Evolutionary conservation across 2,329 filamentous ascomycete species (phyloP), one percentile per base, ranked within the genome.

Genomic region (Tympanopsis confertula): DNA sequence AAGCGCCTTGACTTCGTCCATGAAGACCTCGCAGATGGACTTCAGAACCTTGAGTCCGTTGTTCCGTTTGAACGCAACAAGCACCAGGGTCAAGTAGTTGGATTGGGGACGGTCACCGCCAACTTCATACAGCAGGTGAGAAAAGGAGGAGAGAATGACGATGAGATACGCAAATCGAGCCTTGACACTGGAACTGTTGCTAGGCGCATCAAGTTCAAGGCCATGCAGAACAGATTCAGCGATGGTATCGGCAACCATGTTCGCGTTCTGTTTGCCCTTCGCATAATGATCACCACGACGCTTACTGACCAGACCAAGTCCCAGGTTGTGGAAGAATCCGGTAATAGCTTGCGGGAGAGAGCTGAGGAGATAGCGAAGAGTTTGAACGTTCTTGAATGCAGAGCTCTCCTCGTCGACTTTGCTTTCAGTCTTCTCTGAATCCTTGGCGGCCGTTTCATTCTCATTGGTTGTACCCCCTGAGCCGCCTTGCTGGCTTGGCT

Each of bases 11-110:
- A 72, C 62, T 42, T 79, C 72, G 5, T 68, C 59, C 38, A 75
- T 69, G 48, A 93, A 91, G 14, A 72, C 68, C 29, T 74, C 65
- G 7, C 93, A 69, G 52, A 94, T 78, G 0, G 70, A 63, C 47
- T 85, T 86, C 42, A 96, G 62, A 4, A 77, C 69, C 5, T 78
- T 70, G 41, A 98, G 69, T 1, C 91, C 89, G 28, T 77, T 78
- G 35, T 78, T 72, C 42, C 86, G 79, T 55, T 88, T 89, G 63
- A 98, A 95, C 1, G 86, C 83, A 39, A 88, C 71, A 18, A 98
- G 68, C 24, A 96, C 79, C 19, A 91, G 71, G 32, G 86, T 82
- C 38, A 82, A 72, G 13, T 79, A 66, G 43, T 76, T 72, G 5
- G 63, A 50, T 4, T 54, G 65, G 44, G 59, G 62, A 45, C 58